Evolutionary conservation across 2,329 filamentous ascomycete genomes (phyloP).

Genomic region (Pyricularia sp.): DNA sequence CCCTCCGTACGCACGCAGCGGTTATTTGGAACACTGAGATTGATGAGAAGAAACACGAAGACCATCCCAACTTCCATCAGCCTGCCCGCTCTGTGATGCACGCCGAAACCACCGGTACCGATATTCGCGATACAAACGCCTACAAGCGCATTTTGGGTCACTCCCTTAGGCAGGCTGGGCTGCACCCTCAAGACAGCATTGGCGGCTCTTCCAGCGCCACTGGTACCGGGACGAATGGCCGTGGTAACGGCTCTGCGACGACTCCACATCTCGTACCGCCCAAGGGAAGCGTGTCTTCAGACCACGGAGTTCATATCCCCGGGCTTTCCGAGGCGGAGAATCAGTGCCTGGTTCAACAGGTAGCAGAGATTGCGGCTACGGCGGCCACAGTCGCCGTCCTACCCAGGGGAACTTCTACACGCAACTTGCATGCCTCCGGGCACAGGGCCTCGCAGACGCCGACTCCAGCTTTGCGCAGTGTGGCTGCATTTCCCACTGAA

Average conservation of each 20-base stretch:
- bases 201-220: constrained; percentile 26
- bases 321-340: constrained; percentile 79
- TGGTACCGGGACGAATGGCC: constrained; percentile 15
- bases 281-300: constrained; percentile 33
- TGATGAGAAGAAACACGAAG: constrained; percentile 65
- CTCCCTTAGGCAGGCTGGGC: constrained; percentile 74
- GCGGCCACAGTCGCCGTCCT: constrained; percentile 66
- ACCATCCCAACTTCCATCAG: constrained; percentile 18
- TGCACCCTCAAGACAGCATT: constrained; percentile 43
- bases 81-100: background rate
- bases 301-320: constrained; percentile 34
- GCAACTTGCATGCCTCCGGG: constrained; percentile 4
- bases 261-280: constrained; percentile 72
- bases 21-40: constrained; percentile 90
- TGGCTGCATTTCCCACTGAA: background rate
- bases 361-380: constrained; percentile 89
- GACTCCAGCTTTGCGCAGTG: background rate
- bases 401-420: constrained; percentile 7
- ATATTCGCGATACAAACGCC: constrained; percentile 78
- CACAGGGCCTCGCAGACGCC: constrained; percentile 1
- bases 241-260: constrained; percentile 32
- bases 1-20: constrained; percentile 86
- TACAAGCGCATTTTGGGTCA: constrained; percentile 93
- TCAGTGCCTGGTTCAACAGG: constrained; percentile 69
- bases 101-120: constrained; percentile 43